Base-by-base conservation (phyloP, 1,139 yeast species). In the Taiozyma sp. region DNA sequence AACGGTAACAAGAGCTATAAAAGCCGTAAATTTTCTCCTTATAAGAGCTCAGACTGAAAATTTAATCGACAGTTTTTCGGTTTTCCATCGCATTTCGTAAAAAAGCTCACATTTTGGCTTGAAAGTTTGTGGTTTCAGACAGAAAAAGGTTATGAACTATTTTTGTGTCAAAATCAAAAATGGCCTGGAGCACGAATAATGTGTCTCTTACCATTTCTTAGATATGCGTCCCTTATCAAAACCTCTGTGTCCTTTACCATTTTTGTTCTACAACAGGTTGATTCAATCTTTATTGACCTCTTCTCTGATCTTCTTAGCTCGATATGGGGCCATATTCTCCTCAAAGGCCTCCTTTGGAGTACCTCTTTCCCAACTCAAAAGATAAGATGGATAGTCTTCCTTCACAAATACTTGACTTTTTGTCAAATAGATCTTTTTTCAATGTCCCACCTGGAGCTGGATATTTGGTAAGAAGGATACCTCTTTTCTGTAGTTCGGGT, bases 301-400 rank as follows among this genome's bases (percentile, higher is more conserved):
- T 23, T 23, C 16, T 23, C 42, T 19, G 9, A 39, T 13, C 10
- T 39, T 39, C 42, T 39, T 39, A 13, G 24, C 28, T 23, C 27
- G 22, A 13, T 39, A 39, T 9, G 22, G 51, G 49, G 28, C 45
- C 46, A 29, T n/a, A 30, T 13, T 44, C 39, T 49, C 50, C 48
- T 73, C 77, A 55, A 71, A 71, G 23, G 70, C 73, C 49, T 69
- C 72, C 53, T 65, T 70, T 1, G 71, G 49, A 49, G 67, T 72
- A 28, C 70, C 72, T 10, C 68, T 65, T 46, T 62, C 63, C 78
- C 78, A 74, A 62, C 74, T 70, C 43, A 72, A 62, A 3, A 61
- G 61, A 55, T 72, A 57, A 13, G 77, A 77, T 19, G 75, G 75
- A 52, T 74, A 78, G 22, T 54, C 58, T 40, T 56, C 50, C 63